A percentile compares a stretch with the other conserved stretches of the same genome.
Evolutionary conservation across 164 flowering plant genomes (phyloP).

Genomic region (Santalum album): DNA sequence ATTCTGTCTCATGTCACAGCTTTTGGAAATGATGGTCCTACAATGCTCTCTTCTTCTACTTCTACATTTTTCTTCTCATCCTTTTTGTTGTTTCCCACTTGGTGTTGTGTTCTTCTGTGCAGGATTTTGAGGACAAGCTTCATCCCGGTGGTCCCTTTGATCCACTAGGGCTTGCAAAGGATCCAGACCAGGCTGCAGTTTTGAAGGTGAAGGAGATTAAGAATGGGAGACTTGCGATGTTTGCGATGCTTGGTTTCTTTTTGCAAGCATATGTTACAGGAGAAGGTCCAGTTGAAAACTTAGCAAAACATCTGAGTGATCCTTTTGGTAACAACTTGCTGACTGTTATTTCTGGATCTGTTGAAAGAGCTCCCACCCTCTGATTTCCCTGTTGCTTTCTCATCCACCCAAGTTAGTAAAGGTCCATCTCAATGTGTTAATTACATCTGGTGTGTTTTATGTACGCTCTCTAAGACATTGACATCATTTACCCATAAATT

Average conservation of each 20-base stretch:
- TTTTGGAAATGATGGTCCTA: too few relatives aligned
- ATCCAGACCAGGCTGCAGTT: constrained; percentile 84
- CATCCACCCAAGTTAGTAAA: neutral
- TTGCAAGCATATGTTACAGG: constrained; percentile 96
- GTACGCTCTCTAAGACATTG: too few relatives aligned
- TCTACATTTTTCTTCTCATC: too few relatives aligned
- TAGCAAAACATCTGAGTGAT: constrained; percentile 80
- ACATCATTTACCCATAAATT: too few relatives aligned
- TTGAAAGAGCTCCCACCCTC: constrained; percentile 76
- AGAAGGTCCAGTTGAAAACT: constrained; percentile 93
- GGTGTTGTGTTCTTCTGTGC: neutral
- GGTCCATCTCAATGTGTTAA: too few relatives aligned
- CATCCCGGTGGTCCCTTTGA: constrained; percentile 97
- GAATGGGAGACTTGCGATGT: constrained; percentile 98
- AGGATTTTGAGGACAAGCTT: constrained; percentile 87
- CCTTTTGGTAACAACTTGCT: constrained; percentile 98
- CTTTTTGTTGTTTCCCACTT: neutral
- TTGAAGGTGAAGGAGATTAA: constrained; percentile 97
- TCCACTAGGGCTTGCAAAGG: constrained; percentile 79
- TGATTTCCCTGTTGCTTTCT: constrained; percentile 11
- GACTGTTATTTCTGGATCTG: constrained; percentile 66
- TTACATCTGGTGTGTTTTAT: too few relatives aligned
- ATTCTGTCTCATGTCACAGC: too few relatives aligned
- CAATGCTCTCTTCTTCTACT: neutral
- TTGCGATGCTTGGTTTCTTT: constrained; percentile 93